Conservation (phyloP, 805 yeast species). For the Kodamaea leandrae region DNA sequence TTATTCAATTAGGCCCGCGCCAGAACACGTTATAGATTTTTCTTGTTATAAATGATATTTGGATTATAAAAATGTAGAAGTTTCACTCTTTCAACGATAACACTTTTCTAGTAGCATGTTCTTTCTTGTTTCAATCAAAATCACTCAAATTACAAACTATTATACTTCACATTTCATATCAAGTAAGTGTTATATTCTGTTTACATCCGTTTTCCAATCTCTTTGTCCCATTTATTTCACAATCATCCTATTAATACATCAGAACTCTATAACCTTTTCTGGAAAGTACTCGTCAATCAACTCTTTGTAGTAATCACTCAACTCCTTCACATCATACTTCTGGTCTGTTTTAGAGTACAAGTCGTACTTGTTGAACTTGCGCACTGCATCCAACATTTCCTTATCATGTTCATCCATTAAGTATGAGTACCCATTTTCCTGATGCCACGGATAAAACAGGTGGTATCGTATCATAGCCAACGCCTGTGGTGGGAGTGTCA, state of each 20-base stretch:
- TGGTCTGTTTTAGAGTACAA: constrained; percentile 60
- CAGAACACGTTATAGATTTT: not conserved
- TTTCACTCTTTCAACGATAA: too few relatives aligned
- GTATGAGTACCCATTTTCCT: constrained; percentile 62
- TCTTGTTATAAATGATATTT: not conserved
- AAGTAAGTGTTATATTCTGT: too few relatives aligned
- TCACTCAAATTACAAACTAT: too few relatives aligned
- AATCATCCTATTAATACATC: constrained; percentile 7
- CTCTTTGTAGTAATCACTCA: constrained; percentile 58
- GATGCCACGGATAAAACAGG: constrained; percentile 76
- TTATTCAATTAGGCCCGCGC: constrained; percentile 24
- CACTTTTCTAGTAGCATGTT: too few relatives aligned
- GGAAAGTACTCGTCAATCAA: constrained; percentile 71
- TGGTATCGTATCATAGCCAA: constrained; percentile 75
- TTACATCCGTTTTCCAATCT: not conserved
- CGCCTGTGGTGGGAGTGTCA: constrained; percentile 62
- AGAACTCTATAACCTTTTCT: constrained; percentile 53
- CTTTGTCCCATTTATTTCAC: not conserved
- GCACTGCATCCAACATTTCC: constrained; percentile 60
- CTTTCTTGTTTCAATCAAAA: too few relatives aligned
- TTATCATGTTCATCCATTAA: constrained; percentile 63
- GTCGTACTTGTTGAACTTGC: constrained; percentile 67
- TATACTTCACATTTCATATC: too few relatives aligned
- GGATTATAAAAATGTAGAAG: too few relatives aligned
- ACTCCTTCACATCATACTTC: constrained; percentile 44